These are phyloP conservation scores for Blepharisma stoltei DNA, from an alignment of 73 alveolate species.

Conservation along the genomic window DNA sequence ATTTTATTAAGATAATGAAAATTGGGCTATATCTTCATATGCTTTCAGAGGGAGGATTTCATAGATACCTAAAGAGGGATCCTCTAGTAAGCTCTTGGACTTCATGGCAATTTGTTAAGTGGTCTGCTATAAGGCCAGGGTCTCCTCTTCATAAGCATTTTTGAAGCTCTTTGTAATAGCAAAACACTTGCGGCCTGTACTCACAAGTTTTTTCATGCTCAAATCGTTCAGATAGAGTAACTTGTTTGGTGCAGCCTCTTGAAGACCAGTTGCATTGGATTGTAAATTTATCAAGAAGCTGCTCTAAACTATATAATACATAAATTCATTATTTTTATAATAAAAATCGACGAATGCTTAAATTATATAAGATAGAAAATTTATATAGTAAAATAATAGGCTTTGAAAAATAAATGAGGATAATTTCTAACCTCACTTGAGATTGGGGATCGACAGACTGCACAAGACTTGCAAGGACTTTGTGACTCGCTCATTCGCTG, in stretches of 20 bases:
- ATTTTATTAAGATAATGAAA: no score
- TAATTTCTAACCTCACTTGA: not conserved
- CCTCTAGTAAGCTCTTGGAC: not conserved
- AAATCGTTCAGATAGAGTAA: not conserved
- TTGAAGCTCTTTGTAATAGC: not conserved
- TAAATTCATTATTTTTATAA: no score
- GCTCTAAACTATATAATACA: no score
- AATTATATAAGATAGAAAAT: no score
- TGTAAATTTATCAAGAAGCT: not conserved
- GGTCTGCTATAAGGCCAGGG: not conserved
- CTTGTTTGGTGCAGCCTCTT: not conserved
- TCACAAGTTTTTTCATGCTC: slow-evolving; percentile 20
- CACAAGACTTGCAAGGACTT: not conserved
- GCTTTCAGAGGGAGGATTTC: slow-evolving; percentile 25
- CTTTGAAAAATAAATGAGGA: no score
- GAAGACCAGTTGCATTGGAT: not conserved
- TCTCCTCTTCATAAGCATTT: slow-evolving; percentile 21
- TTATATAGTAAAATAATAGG: no score
- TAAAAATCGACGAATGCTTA: no score
- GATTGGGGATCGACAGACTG: not conserved
- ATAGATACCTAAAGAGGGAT: slow-evolving; percentile 1
- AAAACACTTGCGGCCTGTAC: not conserved
- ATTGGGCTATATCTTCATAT: not conserved
- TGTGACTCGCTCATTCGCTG: not conserved
- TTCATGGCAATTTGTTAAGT: not conserved